Evolutionary conservation across 192 early-diverging fungal genomes (phyloP), one percentile per base, ranked within the genome.

Genomic region (Coemansia sp.): DNA sequence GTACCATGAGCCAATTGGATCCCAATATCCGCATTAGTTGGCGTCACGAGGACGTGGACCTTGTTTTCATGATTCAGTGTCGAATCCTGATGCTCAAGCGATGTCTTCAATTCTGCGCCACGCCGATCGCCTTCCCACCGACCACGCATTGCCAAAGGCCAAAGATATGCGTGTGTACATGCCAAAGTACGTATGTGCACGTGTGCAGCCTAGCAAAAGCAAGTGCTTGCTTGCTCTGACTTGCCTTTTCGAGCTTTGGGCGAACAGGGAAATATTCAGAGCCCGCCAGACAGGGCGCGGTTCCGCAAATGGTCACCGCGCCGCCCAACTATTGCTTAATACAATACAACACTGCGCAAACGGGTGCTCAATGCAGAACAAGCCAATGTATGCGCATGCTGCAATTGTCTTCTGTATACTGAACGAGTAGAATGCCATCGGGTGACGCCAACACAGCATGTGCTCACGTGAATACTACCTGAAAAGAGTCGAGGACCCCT

Each of bases 331-430:
- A 32, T 32, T 32, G 32, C 32, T 7, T 32, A 32, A 32, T 32
- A 32, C 32, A 32, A 32, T 32, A 32, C 32, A 6, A 7, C 6
- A 32, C 7, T 32, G 5, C 5, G 32, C 32, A 32, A 53, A 53
- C 14, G 14, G 49, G 17, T 8, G 22, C 49, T n/a, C 49, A 11
- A 53, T 53, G 51, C 51, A 53, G 25, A 22, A 14, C 23, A 56
- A 6, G 12, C 24, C 54, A 56, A 24, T 56, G 54, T 56, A 56
- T 12, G 54, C 29, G 54, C 54, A 56, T 56, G 54, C 24, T 8
- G 54, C 54, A 56, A 56, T 56, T 56, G 54, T 56, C 11, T 27
- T 23, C 54, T 32, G 14, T 29, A 15, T n/a, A 19, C 50, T 23
- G 43, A 17, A 12, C n/a, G 43, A 45, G 54, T 8, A 56, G 14